Evolutionary conservation across 2,329 filamentous ascomycete genomes (phyloP).

Genomic region (Diaporthe citrichinensis): DNA sequence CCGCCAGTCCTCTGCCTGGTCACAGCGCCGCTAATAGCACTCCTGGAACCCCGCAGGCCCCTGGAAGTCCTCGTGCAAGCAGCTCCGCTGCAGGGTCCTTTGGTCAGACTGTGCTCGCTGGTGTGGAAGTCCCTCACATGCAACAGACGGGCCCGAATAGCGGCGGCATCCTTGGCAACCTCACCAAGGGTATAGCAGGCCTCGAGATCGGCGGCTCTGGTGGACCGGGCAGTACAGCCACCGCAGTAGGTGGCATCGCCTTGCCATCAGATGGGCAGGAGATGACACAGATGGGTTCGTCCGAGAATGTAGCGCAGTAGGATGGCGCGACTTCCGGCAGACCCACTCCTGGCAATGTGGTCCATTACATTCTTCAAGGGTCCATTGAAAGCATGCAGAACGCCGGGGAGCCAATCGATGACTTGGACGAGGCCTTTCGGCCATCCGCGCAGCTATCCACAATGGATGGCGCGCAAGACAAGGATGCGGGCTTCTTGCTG

Average conservation of each 20-base stretch:
- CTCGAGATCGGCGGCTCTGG: slow-evolving; percentile 26
- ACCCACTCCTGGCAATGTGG: slow-evolving; percentile 28
- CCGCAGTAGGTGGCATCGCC: not conserved
- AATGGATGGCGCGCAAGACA: not conserved
- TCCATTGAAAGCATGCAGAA: not conserved
- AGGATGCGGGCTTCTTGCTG: not conserved
- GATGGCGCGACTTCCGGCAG: slow-evolving; percentile 41
- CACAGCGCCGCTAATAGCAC: slow-evolving; percentile 46
- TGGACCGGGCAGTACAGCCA: not conserved
- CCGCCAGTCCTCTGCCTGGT: slow-evolving; percentile 60
- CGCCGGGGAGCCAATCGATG: not conserved
- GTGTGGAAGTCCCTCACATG: slow-evolving; percentile 34
- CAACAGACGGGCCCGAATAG: not conserved
- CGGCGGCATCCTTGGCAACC: slow-evolving; percentile 9
- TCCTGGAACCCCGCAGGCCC: slow-evolving; percentile 47
- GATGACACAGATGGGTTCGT: slow-evolving; percentile 37
- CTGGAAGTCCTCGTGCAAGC: slow-evolving; percentile 53
- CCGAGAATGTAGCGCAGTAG: slow-evolving; percentile 40
- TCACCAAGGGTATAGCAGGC: slow-evolving; percentile 32
- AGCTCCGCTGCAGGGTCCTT: slow-evolving; percentile 35
- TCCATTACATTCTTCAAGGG: not conserved
- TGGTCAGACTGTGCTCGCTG: slow-evolving; percentile 39
- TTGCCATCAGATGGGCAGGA: slow-evolving; percentile 27
- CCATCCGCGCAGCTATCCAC: not conserved
- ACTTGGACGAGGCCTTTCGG: not conserved